Base-by-base conservation (phyloP, 352 stramenopile genomes). In the Blastocystis sp. region DNA sequence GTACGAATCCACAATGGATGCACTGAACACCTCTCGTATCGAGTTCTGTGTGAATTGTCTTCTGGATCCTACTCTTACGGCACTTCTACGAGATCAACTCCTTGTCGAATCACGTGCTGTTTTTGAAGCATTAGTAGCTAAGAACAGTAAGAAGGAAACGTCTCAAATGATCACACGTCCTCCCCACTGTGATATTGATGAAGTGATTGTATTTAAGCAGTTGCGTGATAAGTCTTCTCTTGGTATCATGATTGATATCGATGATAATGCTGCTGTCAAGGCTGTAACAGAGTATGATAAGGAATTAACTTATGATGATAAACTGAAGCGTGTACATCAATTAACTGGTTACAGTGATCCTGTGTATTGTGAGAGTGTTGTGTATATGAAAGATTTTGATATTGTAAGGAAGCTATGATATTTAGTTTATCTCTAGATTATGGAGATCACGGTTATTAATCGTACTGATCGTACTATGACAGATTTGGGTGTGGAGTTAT, bases 351-450 rank as follows among this genome's bases (percentile, higher is more conserved):
- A 98, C 90, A 95, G 95, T 24, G 97, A 99, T 90, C 95, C 96
- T 0, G 96, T 99, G 63, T 99, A 99, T 90, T 96, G 95, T 27
- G 97, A 99, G 90, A 96, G 96, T 16, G 95, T 96, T 83, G 95
- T 99, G n/a, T 98, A 95, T 24, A 96, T 99, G 27, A 96, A 98
- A 89, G 96, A 99, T 88, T 99, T 99, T 89, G 97, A 99, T 91
- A 99, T 99, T 90, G 93, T 98, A 88, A 91, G 14, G 27, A 12
- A 27, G 1, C 24, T 83, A n/a, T 9, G 16, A 29, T 4, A 43
- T n/a, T n/a, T n/a, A 16, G 11, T n/a, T 46, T 21, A 78, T 19
- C 7, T 52, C 14, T 86, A 80, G 73, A 80, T 89, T 52, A 87
- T 91, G 69, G 95, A 98, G 89, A 97, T 99, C 88, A 89, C 98